Percentiles rank a stretch among this genome's conserved stretches.
Evolutionary conservation across 352 stramenopile species (phyloP).

Genomic region (Phytopythium montanum): DNA sequence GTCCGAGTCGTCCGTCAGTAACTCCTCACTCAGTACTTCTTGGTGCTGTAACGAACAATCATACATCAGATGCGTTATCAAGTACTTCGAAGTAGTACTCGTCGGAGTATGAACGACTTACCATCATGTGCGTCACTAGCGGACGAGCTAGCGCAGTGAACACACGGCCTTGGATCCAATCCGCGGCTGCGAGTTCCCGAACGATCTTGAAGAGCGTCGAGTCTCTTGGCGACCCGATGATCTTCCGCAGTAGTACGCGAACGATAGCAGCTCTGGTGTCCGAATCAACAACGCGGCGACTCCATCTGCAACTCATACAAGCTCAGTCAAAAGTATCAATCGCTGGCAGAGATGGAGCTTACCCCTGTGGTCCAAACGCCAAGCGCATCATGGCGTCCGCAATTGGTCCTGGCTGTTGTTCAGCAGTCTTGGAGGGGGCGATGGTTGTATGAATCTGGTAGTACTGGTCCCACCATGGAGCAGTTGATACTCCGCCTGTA

Average conservation of each 20-base stretch:
- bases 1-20: conserved; percentile 41
- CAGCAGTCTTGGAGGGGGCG: neutral
- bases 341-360: neutral
- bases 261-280: conserved; percentile 15
- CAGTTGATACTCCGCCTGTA: neutral
- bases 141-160: conserved; percentile 19
- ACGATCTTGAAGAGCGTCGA: conserved; percentile 34
- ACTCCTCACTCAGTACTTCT: conserved; percentile 35
- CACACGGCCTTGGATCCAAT: conserved; percentile 22
- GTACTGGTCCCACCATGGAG: neutral
- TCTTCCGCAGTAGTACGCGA: conserved; percentile 29
- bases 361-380: conserved; percentile 1
- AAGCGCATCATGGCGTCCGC: neutral
- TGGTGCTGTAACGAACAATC: conserved; percentile 22
- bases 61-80: neutral
- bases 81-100: no score
- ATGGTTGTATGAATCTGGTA: neutral
- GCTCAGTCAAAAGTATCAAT: neutral
- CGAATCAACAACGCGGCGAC: neutral
- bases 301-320: conserved; percentile 24
- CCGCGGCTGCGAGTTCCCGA: conserved; percentile 32
- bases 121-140: conserved; percentile 34
- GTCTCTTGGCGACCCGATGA: conserved; percentile 42
- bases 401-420: neutral
- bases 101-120: conserved; percentile 6